Percentiles rank a stretch among this genome's conserved stretches.
Conservation (phyloP, 192 early-diverging fungal species). For the Coemansia sp. region DNA sequence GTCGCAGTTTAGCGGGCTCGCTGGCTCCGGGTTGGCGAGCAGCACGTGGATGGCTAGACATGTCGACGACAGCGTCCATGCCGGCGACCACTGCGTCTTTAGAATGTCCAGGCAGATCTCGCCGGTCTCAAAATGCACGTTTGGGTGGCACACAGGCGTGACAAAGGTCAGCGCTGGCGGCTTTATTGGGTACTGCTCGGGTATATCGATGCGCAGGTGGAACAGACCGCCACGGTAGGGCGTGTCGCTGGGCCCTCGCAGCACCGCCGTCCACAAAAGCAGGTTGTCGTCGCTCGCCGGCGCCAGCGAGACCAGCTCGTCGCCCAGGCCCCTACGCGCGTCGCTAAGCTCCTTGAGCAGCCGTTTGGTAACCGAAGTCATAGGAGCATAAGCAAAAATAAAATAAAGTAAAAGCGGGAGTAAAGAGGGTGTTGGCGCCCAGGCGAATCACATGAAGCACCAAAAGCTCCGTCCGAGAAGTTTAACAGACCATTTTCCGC, state of each 20-base stretch:
- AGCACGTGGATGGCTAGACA: slow-evolving; percentile 81
- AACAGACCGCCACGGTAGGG: slow-evolving; percentile 69
- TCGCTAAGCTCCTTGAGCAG: slow-evolving; percentile 62
- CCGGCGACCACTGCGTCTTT: slow-evolving; percentile 91
- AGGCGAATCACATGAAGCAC: too few relatives aligned
- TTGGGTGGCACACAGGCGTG: slow-evolving; percentile 90
- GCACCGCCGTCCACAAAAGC: slow-evolving; percentile 49
- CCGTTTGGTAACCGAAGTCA: slow-evolving; percentile 52
- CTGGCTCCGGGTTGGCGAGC: slow-evolving; percentile 83
- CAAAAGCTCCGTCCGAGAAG: background rate
- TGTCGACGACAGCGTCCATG: slow-evolving; percentile 88
- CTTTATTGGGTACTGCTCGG: slow-evolving; percentile 71
- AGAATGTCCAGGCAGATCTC: slow-evolving; percentile 97
- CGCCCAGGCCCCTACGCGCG: slow-evolving; percentile 20
- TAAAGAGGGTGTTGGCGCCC: too few relatives aligned
- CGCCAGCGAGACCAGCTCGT: slow-evolving; percentile 27
- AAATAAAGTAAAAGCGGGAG: background rate
- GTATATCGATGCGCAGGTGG: slow-evolving; percentile 76
- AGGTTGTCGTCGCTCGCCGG: slow-evolving; percentile 46
- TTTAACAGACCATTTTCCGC: background rate
- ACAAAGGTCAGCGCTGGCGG: slow-evolving; percentile 71
- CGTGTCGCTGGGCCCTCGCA: slow-evolving; percentile 51
- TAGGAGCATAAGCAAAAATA: background rate
- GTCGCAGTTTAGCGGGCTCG: slow-evolving; percentile 92
- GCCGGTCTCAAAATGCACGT: slow-evolving; percentile 92